Percentiles rank a stretch among this genome's conserved stretches.
Evolutionary conservation across 106 monocot genomes (phyloP).

Genomic region (Xerophyta viscosa): DNA sequence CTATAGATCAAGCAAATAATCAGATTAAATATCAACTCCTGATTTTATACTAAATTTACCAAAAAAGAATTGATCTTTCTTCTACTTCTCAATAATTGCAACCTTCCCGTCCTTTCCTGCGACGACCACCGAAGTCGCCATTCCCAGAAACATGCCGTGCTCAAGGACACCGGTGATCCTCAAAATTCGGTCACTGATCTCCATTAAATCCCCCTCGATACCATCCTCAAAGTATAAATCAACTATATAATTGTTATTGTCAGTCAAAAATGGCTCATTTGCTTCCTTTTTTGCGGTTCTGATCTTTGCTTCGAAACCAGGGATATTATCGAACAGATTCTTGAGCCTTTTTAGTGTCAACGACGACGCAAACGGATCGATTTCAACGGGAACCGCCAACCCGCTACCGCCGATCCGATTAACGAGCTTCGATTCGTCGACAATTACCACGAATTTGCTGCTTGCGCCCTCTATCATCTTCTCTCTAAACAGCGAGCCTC

Average conservation of each 20-base stretch:
- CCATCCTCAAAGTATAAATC: constrained; percentile 77
- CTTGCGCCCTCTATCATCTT: constrained; percentile 88
- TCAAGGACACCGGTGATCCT: constrained; percentile 80
- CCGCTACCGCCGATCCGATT: constrained; percentile 48
- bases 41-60: not conserved
- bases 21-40: not conserved
- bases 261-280: constrained; percentile 45
- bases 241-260: constrained; percentile 72
- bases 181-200: constrained; percentile 52
- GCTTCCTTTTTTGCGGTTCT: constrained; percentile 23
- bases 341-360: constrained; percentile 32
- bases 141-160: constrained; percentile 91
- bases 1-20: not conserved
- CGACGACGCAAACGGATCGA: constrained; percentile 51
- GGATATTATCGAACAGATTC: constrained; percentile 21
- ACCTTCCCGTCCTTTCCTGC: constrained; percentile 55
- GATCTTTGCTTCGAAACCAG: constrained; percentile 41
- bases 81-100: constrained; percentile 12
- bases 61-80: not conserved
- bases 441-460: constrained; percentile 65
- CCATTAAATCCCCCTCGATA: constrained; percentile 45
- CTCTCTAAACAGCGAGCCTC: constrained; percentile 81
- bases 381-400: constrained; percentile 61
- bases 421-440: constrained; percentile 75
- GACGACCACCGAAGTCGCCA: constrained; percentile 65